Conservation (phyloP, 345 rosid species). For the Cardamine chenopodiifolia region DNA sequence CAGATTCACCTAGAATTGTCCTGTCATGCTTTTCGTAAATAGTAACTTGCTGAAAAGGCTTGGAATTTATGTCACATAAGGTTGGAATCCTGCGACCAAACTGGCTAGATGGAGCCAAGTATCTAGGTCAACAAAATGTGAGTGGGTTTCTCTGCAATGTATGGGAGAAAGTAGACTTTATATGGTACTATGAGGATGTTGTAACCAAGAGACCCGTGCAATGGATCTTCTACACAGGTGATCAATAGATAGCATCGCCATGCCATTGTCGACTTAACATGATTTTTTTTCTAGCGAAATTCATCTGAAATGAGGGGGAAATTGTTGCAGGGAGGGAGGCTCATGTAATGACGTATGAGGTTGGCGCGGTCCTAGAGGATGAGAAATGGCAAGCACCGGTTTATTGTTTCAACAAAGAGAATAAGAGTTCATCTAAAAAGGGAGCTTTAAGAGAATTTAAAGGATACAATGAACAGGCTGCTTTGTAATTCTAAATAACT, state of each 20-base stretch:
- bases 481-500: conserved; percentile 11
- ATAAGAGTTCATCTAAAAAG: neutral
- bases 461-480: conserved; percentile 33
- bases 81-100: conserved; percentile 69
- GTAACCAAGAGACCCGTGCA: conserved; percentile 65
- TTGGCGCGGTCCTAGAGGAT: conserved; percentile 64
- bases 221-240: conserved; percentile 64
- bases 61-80: neutral
- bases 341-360: conserved; percentile 71
- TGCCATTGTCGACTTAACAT: neutral
- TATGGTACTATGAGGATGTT: conserved; percentile 67
- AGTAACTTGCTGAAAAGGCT: conserved; percentile 1
- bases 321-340: conserved; percentile 50
- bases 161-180: conserved; percentile 70
- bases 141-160: conserved; percentile 64
- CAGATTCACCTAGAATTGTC: neutral
- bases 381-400: conserved; percentile 64
- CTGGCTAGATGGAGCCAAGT: conserved; percentile 66
- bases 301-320: neutral
- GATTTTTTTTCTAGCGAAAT: neutral
- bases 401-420: conserved; percentile 51
- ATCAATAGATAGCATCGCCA: too few relatives aligned
- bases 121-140: conserved; percentile 52
- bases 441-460: conserved; percentile 29
- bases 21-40: neutral